Conservation (phyloP, 768 basidiomycete genomes). For the Rhodocollybia butyracea region DNA sequence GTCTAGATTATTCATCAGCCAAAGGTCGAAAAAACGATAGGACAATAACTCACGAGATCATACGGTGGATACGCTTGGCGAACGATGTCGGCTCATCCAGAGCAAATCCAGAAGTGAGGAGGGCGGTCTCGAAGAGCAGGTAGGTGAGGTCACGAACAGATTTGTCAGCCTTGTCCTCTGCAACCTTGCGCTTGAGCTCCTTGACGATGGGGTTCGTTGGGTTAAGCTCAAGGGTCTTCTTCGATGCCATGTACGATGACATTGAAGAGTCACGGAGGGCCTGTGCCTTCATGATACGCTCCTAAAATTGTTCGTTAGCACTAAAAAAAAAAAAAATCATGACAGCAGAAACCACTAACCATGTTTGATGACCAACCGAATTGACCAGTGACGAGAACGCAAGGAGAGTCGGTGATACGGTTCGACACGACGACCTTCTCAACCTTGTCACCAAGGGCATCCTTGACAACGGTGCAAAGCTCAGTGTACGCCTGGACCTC, state of each 20-base stretch:
- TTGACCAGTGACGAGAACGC: conserved; percentile 96
- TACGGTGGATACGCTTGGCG: conserved; percentile 93
- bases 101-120: conserved; percentile 93
- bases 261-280: conserved; percentile 94
- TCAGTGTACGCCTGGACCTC: conserved; percentile 82
- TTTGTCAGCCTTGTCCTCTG: conserved; percentile 98
- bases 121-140: conserved; percentile 94
- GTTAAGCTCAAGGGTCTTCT: conserved; percentile 98
- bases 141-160: conserved; percentile 95
- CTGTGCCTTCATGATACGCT: conserved; percentile 99
- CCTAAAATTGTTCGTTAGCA: conserved; percentile 35
- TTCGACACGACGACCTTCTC: conserved; percentile 99
- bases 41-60: conserved; percentile 68
- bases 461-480: conserved; percentile 94
- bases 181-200: conserved; percentile 93
- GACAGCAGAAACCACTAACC: conserved; percentile 40
- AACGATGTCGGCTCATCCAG: conserved; percentile 95
- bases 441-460: conserved; percentile 97
- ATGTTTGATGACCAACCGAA: conserved; percentile 99
- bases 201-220: conserved; percentile 89
- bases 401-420: conserved; percentile 96
- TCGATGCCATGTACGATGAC: conserved; percentile 99
- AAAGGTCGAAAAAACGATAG: conserved; percentile 5
- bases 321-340: background rate
- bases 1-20: conserved; percentile 27